Base-by-base conservation (phyloP, 768 basidiomycete genomes). In the Boletus patriciae region DNA sequence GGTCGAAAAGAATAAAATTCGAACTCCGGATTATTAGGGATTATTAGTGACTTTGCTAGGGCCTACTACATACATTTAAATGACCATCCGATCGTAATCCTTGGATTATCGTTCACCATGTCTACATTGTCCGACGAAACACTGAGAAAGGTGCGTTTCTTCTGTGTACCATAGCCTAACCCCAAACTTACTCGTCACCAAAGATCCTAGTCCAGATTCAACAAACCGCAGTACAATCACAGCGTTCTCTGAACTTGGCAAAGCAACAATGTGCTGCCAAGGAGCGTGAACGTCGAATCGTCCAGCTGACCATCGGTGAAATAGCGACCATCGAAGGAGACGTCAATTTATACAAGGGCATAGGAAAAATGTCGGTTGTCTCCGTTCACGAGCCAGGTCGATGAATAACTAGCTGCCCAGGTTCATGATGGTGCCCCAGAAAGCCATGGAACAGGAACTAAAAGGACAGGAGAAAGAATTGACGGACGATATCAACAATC, bases 161-260 rank as follows among this genome's bases (percentile, higher is more conserved):
- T 42, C 34, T 42, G 50, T 60, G 15, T 31, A 45, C 6, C 23
- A 42, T 23, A 13, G n/a, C 55, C 48, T 27, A 43, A 38, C 5
- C 46, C 43, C 45, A 46, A 36, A 58, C 66, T 72, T 57, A 72
- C 52, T 31, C 31, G 43, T 46, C 41, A 31, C 61, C 40, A 52
- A 73, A 97, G 94, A 95, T 97, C 69, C 76, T 97, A 53, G 76
- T 89, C 42, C 94, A 96, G 78, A 95, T 97, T 55, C 94, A 97
- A 74, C 85, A 90, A 73, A 94, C 92, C 16, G 92, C 92, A 15
- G 76, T 94, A 21, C 85, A 88, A 67, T 93, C 94, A 6, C 91
- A 94, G 67, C 81, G 88, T 48, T 83, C 88, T 16, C 81, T 94
- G 48, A 84, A 82, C 61, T 55, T 90, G 51, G 82, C 91, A 38